Evolutionary conservation across 1,284 basidiomycete species (phyloP), one percentile per base, ranked within the genome.

Genomic region (Austropuccinia psidii): DNA sequence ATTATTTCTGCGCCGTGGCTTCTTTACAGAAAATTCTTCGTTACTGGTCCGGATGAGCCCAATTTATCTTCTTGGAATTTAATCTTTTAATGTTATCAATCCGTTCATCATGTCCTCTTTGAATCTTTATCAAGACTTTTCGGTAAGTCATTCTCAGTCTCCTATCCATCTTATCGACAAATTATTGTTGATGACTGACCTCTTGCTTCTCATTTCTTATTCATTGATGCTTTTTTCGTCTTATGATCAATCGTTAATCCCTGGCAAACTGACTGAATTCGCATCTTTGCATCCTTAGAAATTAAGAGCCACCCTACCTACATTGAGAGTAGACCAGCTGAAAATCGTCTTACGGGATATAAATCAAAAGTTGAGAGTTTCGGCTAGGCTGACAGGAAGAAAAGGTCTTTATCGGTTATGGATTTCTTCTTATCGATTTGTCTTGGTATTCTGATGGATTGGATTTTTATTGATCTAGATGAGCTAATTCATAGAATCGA

Each of bases 261-360:
- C 24, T 52, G 13, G 11, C 9, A 8, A 9, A 8, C 24, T 52
- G 11, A 13, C 9, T 27, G 50, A 8, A 15, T 13, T 52, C 24
- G 13, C 50, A 27, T 55, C 29, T 9, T 9, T 50, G 21, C 54
- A 27, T 57, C n/a, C n/a, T 45, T 43, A 70, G 67, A 70, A 58
- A 58, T 55, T 70, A 21, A 52, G 55, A 35, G 27, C 31, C 15
- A 33, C 33, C n/a, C 31, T 70, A 33, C 67, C 67, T 57, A 43
- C 54, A 21, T 55, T 70, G 27, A 60, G 55, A 31, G 54, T 58
- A 7, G 67, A 70, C 19, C 54, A 70, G 31, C 55, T 70, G 27
- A 70, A 70, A 29, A 29, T 21, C 11, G 60, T 70, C 55, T 35
- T 70, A 37, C 45, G 67, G 39, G 35, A n/a, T 31, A 70, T 70